phyloP scores from a whole-genome alignment of 2,329 filamentous ascomycete genomes.

The Curvularia hawaiiensis region DNA sequence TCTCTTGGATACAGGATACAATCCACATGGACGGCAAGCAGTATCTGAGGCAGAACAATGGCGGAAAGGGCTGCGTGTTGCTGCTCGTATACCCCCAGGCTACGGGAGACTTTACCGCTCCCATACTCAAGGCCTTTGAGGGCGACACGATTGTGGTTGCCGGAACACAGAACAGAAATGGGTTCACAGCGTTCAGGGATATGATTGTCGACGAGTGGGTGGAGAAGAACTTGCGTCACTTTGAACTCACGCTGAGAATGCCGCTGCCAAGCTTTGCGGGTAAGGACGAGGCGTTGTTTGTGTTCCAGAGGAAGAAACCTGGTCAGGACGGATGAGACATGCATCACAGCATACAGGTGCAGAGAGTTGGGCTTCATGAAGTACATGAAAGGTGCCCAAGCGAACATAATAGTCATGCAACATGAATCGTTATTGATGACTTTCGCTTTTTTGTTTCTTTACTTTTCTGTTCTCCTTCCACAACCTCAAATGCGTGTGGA shows the following conservation, averaged over 20 bases:
- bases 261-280: conserved; percentile 75
- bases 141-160: conserved; percentile 72
- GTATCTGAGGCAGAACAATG: conserved; percentile 56
- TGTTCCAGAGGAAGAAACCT: conserved; percentile 56
- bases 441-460: neutral
- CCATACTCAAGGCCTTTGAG: conserved; percentile 64
- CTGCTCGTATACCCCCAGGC: conserved; percentile 77
- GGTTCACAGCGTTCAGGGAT: conserved; percentile 72
- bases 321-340: neutral
- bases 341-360: neutral
- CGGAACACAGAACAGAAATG: conserved; percentile 75
- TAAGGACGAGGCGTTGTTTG: conserved; percentile 76
- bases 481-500: neutral
- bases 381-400: neutral
- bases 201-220: conserved; percentile 71
- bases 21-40: conserved; percentile 63
- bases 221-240: conserved; percentile 60
- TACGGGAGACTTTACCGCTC: conserved; percentile 67
- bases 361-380: neutral
- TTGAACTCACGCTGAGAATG: conserved; percentile 66
- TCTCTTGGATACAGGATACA: conserved; percentile 71
- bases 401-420: conserved; percentile 4
- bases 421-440: neutral
- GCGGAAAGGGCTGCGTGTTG: conserved; percentile 62
- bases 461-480: neutral